phyloP scores from a whole-genome alignment of 495 filamentous ascomycete species.

The Parachaetomium inaequale region DNA sequence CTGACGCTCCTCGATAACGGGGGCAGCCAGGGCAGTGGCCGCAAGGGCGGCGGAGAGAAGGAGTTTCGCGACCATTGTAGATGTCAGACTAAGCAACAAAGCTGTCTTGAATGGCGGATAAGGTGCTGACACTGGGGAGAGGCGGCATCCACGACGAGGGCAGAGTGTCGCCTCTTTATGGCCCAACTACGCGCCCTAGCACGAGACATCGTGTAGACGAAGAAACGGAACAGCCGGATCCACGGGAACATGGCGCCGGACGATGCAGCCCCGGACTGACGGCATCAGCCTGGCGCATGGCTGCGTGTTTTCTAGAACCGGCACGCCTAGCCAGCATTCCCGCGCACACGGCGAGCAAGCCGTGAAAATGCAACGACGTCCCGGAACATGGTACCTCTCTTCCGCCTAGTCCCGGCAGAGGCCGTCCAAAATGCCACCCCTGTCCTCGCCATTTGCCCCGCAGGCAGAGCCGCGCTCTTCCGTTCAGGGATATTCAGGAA shows the following conservation, averaged over 20 bases:
- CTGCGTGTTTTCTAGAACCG: background rate
- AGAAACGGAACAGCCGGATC: conserved; percentile 20
- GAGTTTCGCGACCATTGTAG: conserved; percentile 30
- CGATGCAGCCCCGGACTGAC: background rate
- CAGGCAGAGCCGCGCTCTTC: conserved; percentile 29
- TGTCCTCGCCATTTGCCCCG: conserved; percentile 25
- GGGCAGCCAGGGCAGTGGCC: conserved; percentile 38
- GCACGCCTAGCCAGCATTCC: background rate
- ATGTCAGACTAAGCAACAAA: conserved; percentile 1
- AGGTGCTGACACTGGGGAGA: conserved; percentile 12
- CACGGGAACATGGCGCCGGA: conserved; percentile 26
- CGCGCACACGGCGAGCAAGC: background rate
- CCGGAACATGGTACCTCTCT: conserved; percentile 29
- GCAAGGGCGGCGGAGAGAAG: conserved; percentile 34
- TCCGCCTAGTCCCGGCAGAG: conserved; percentile 23
- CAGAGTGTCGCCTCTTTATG: conserved; percentile 6
- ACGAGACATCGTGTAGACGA: background rate
- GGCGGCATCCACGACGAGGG: background rate
- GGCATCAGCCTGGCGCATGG: background rate
- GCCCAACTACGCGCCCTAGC: background rate
- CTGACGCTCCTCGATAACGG: conserved; percentile 42
- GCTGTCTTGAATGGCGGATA: conserved; percentile 6
- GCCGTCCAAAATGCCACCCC: conserved; percentile 16
- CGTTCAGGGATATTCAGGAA: conserved; percentile 33
- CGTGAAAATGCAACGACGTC: conserved; percentile 23